Evolutionary conservation across 371 early-diverging fungal genomes (phyloP).

Genomic region (Gilbertella persicaria): DNA sequence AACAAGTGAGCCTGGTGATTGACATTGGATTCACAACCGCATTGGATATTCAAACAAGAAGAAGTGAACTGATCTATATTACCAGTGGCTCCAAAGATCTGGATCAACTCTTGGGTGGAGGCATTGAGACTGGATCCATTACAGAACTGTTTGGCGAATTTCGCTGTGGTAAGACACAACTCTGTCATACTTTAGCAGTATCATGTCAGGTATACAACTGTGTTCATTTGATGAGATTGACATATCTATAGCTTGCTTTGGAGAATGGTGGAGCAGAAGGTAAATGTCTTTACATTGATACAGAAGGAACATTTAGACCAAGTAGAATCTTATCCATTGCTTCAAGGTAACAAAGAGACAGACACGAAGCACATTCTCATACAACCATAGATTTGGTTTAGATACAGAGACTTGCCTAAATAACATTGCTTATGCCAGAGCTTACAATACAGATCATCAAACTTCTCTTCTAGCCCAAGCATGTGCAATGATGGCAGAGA

Average conservation of each 20-base stretch:
- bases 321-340: constrained; percentile 91
- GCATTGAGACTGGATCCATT: constrained; percentile 97
- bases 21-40: constrained; percentile 98
- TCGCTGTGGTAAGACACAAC: constrained; percentile 97
- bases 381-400: constrained; percentile 61
- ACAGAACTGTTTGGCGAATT: constrained; percentile 99
- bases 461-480: constrained; percentile 90
- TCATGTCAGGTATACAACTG: constrained; percentile 81
- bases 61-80: constrained; percentile 81
- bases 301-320: constrained; percentile 99
- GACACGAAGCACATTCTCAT: background rate
- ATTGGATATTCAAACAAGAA: constrained; percentile 83
- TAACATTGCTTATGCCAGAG: constrained; percentile 97
- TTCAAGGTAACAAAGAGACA: constrained; percentile 55
- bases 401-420: constrained; percentile 91
- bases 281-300: constrained; percentile 98
- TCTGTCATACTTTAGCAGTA: constrained; percentile 97
- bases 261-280: constrained; percentile 95
- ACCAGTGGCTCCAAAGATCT: constrained; percentile 95
- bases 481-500: constrained; percentile 96
- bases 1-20: constrained; percentile 78
- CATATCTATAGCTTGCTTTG: constrained; percentile 67
- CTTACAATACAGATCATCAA: constrained; percentile 99
- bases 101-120: constrained; percentile 94
- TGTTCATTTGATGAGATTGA: background rate